Evolutionary conservation across 208 protist genomes (phyloP).

Genomic region (Crithidia bombi): DNA sequence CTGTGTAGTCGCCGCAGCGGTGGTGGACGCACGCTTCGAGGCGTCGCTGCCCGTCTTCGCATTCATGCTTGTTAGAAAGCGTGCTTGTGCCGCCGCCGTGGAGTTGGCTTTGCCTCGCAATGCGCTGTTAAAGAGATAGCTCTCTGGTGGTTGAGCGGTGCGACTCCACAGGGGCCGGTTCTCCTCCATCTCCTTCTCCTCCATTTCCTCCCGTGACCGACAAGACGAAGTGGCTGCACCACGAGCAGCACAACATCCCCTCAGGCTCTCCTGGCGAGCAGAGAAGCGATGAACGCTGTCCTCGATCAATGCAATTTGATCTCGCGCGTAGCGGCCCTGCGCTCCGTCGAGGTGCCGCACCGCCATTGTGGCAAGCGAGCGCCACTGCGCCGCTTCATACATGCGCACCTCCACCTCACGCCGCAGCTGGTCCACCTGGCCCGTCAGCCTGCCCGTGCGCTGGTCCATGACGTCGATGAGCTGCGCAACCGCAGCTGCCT

Average conservation of each 20-base stretch:
- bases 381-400: constrained; percentile 47
- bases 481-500: constrained; percentile 4
- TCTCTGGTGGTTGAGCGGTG: constrained; percentile 11
- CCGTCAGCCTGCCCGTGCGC: constrained; percentile 32
- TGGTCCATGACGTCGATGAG: constrained; percentile 12
- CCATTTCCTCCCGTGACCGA: background rate
- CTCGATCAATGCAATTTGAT: constrained; percentile 15
- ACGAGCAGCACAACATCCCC: too few species aligned
- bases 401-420: constrained; percentile 27
- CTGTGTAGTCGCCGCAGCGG: too few species aligned
- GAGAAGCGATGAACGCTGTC: constrained; percentile 20
- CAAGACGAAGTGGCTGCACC: background rate
- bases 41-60: too few species aligned
- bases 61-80: background rate
- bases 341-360: constrained; percentile 13
- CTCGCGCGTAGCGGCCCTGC: constrained; percentile 11
- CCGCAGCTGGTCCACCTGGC: constrained; percentile 31
- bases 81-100: background rate
- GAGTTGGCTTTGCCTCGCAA: background rate
- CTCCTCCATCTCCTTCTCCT: constrained; percentile 10
- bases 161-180: constrained; percentile 29
- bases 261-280: background rate
- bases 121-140: background rate
- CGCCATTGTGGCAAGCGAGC: constrained; percentile 37
- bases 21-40: too few species aligned